phyloP scores from a whole-genome alignment of 1,284 basidiomycete species.

The Puccinia triticina region DNA sequence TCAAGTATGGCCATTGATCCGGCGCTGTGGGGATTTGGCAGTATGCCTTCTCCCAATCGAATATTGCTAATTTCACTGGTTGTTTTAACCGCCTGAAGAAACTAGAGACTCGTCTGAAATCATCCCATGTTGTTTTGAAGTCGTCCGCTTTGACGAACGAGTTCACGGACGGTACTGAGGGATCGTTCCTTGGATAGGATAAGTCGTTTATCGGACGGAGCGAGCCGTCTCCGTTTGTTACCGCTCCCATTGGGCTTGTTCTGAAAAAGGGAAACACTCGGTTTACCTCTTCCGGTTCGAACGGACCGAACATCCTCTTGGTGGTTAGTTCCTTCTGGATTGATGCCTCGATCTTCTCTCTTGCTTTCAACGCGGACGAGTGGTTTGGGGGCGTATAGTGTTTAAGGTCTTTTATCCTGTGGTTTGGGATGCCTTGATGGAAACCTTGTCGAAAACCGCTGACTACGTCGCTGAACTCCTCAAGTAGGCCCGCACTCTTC shows the following conservation, averaged over 20 bases:
- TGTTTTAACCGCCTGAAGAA: not conserved
- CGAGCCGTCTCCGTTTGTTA: not conserved
- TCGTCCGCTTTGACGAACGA: not conserved
- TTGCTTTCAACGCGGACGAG: not conserved
- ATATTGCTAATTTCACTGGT: not conserved
- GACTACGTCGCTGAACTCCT: not conserved
- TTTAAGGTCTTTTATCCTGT: not conserved
- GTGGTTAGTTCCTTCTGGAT: not conserved
- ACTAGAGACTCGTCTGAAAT: not conserved
- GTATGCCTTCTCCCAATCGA: slow-evolving; percentile 25
- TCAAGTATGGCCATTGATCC: slow-evolving; percentile 1
- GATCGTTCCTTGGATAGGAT: not conserved
- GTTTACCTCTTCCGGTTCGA: not conserved
- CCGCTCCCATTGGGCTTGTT: not conserved
- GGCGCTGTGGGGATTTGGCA: slow-evolving; percentile 9
- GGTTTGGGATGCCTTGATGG: not conserved
- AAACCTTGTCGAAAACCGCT: not conserved
- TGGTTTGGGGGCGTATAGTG: not conserved
- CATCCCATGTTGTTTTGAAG: slow-evolving; percentile 7
- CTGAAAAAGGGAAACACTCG: not conserved
- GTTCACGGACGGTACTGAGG: not conserved
- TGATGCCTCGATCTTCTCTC: not conserved
- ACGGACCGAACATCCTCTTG: slow-evolving; percentile 9
- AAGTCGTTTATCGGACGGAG: slow-evolving; percentile 20
- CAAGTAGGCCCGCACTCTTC: not conserved